These are phyloP conservation scores for Cystofilobasidium bisporidii DNA, from an alignment of 768 basidiomycete genomes.

Conservation along the genomic window DNA sequence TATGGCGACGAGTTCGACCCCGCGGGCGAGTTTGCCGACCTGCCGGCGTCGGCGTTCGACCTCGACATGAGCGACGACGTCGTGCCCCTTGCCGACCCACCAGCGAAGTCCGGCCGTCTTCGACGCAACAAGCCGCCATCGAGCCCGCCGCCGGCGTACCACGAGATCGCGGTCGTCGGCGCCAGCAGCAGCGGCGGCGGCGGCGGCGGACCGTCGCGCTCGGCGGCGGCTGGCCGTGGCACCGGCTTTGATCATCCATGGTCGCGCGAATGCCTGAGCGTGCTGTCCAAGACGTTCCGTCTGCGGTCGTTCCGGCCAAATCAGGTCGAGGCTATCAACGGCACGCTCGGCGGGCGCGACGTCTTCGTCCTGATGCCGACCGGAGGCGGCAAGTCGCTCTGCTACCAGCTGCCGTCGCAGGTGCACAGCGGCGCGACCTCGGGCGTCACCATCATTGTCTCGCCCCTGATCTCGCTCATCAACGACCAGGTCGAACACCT, in stretches of 20 bases:
- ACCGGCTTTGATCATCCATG: constrained; percentile 37
- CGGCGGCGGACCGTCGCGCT: not conserved
- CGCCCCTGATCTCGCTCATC: constrained; percentile 81
- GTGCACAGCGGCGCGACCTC: constrained; percentile 59
- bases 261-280: constrained; percentile 48
- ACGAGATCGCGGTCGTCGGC: not conserved
- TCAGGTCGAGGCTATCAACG: constrained; percentile 76
- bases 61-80: constrained; percentile 19
- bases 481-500: constrained; percentile 73
- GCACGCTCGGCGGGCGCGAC: constrained; percentile 67
- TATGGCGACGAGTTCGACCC: not conserved
- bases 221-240: constrained; percentile 17
- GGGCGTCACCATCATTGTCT: constrained; percentile 82
- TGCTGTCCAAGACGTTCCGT: constrained; percentile 54
- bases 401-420: constrained; percentile 71
- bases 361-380: constrained; percentile 96
- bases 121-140: not conserved
- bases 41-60: constrained; percentile 12
- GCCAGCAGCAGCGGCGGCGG: not conserved
- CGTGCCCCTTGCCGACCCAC: not conserved
- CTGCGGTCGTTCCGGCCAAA: constrained; percentile 64
- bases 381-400: constrained; percentile 51
- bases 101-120: no score
- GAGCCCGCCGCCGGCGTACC: constrained; percentile 6
- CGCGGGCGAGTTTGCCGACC: constrained; percentile 17